These are phyloP conservation scores for Aspergillus udagawae DNA, from an alignment of 2,329 filamentous ascomycete genomes.

Conservation along the genomic window DNA sequence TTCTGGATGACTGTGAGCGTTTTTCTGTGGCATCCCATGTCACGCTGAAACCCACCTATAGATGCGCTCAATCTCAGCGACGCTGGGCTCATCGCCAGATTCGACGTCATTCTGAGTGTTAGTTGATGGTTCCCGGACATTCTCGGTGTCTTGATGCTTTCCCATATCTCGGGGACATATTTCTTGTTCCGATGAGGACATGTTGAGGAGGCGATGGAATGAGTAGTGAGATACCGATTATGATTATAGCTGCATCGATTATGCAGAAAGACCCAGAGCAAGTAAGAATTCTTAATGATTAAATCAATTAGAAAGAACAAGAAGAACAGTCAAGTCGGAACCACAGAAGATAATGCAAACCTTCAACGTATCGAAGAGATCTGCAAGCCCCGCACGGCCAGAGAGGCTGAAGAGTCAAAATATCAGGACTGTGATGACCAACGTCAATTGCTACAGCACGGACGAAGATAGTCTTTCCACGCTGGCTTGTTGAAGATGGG, in stretches of 20 bases:
- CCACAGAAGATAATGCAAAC: background rate
- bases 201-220: background rate
- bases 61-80: constrained; percentile 35
- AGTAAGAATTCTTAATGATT: background rate
- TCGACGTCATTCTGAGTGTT: constrained; percentile 17
- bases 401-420: background rate
- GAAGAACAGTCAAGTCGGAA: background rate
- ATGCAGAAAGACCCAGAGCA: background rate
- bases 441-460: too few relatives aligned
- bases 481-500: background rate
- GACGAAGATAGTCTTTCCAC: background rate
- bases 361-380: background rate
- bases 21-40: background rate
- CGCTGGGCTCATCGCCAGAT: constrained; percentile 23
- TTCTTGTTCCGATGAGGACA: background rate
- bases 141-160: background rate
- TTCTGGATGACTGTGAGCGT: constrained; percentile 32
- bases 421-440: background rate
- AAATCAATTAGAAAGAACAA: background rate
- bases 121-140: constrained; percentile 3
- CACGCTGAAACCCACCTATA: constrained; percentile 27
- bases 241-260: background rate
- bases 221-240: background rate
- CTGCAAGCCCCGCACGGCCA: too few relatives aligned
- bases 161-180: background rate